A percentile compares a stretch with the other conserved stretches of the same genome.
Conservation (phyloP, 192 early-diverging fungal species). For the Podila horticola region DNA sequence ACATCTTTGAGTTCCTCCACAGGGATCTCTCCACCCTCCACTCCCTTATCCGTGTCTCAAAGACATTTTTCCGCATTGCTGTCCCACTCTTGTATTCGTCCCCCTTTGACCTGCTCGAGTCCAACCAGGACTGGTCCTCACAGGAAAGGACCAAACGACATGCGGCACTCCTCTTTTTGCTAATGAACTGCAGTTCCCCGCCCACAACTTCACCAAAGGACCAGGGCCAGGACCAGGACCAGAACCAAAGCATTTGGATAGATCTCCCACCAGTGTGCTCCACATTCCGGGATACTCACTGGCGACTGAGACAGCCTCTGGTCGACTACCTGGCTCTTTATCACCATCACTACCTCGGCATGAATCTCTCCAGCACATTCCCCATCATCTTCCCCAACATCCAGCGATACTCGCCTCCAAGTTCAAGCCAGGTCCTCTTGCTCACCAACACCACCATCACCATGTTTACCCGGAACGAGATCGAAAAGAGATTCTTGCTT, state of each 20-base stretch:
- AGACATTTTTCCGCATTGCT: conserved; percentile 42
- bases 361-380: conserved; percentile 45
- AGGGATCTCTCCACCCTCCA: conserved; percentile 29
- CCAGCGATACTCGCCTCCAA: conserved; percentile 13
- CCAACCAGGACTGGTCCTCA: conserved; percentile 6
- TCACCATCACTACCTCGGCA: conserved; percentile 23
- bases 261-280: conserved; percentile 26
- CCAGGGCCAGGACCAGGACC: neutral
- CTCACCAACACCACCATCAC: conserved; percentile 25
- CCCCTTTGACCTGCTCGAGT: conserved; percentile 40
- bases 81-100: conserved; percentile 33
- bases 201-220: neutral
- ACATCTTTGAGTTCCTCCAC: conserved; percentile 25
- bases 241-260: conserved; percentile 9
- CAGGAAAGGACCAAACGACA: conserved; percentile 33
- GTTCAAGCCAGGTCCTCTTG: neutral
- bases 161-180: conserved; percentile 34
- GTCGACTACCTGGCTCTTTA: conserved; percentile 39
- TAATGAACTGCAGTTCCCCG: conserved; percentile 27
- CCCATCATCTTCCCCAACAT: conserved; percentile 40
- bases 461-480: conserved; percentile 37
- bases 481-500: conserved; percentile 19
- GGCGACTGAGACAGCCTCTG: conserved; percentile 12
- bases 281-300: conserved; percentile 6
- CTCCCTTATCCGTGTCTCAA: conserved; percentile 28